A percentile compares a stretch with the other conserved stretches of the same genome.
Evolutionary conservation across 495 filamentous ascomycete genomes (phyloP).

Genomic region (Collariella sp.): DNA sequence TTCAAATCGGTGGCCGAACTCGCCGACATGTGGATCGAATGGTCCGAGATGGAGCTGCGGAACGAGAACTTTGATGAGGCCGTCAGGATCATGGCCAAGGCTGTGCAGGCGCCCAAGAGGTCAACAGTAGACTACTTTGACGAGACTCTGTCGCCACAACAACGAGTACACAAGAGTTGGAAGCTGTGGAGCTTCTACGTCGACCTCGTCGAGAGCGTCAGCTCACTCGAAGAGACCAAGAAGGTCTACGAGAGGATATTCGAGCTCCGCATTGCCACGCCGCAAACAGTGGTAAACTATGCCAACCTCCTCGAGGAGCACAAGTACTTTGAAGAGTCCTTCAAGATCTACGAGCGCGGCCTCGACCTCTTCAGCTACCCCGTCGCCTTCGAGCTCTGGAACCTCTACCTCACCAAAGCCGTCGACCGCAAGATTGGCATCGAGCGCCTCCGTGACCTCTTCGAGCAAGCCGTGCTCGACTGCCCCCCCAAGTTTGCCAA

Average conservation of each 20-base stretch:
- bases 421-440: slow-evolving; percentile 92
- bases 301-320: slow-evolving; percentile 93
- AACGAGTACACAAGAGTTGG: slow-evolving; percentile 98
- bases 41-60: slow-evolving; percentile 95
- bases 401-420: slow-evolving; percentile 94
- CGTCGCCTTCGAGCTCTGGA: slow-evolving; percentile 98
- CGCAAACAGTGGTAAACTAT: slow-evolving; percentile 97
- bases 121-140: slow-evolving; percentile 98
- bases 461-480: slow-evolving; percentile 92
- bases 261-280: slow-evolving; percentile 94
- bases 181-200: slow-evolving; percentile 99
- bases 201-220: slow-evolving; percentile 91
- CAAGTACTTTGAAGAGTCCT: slow-evolving; percentile 93
- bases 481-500: slow-evolving; percentile 96
- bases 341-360: slow-evolving; percentile 95
- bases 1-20: slow-evolving; percentile 93
- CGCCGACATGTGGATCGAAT: slow-evolving; percentile 97
- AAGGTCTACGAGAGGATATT: slow-evolving; percentile 96
- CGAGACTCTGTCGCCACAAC: slow-evolving; percentile 86
- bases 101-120: slow-evolving; percentile 87
- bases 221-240: slow-evolving; percentile 82
- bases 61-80: slow-evolving; percentile 94
- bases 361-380: slow-evolving; percentile 96
- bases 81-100: slow-evolving; percentile 92
- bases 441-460: slow-evolving; percentile 88